Conservation (phyloP, 2,329 filamentous ascomycete genomes). For the Fusarium sacchari region DNA sequence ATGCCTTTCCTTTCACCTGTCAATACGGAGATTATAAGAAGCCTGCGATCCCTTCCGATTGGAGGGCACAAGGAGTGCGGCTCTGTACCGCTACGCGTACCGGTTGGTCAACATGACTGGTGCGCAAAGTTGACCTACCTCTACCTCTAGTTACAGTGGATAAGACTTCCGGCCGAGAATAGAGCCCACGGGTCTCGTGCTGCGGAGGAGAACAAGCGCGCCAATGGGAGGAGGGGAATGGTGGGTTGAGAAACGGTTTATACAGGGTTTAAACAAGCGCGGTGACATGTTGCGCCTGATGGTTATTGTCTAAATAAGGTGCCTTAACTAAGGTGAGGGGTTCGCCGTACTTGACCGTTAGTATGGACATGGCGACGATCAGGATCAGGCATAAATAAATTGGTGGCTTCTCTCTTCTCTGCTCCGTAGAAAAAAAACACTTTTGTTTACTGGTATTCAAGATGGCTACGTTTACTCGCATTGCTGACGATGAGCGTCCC, state of each 20-base stretch:
- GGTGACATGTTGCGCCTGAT: neutral
- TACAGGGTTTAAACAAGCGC: neutral
- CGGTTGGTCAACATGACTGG: conserved; percentile 3
- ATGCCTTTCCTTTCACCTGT: neutral
- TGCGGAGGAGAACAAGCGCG: neutral
- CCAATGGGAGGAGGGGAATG: neutral
- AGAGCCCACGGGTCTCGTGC: neutral
- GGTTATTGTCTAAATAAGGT: neutral
- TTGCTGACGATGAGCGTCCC: conserved; percentile 68
- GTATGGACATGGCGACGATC: neutral
- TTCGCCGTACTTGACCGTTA: conserved; percentile 4
- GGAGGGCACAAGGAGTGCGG: conserved; percentile 12
- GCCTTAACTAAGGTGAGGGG: conserved; percentile 1
- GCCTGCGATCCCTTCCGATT: neutral
- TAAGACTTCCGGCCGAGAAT: neutral
- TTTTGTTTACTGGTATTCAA: too few relatives aligned
- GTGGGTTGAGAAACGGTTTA: neutral
- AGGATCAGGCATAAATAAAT: conserved; percentile 4
- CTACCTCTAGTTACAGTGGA: too few relatives aligned
- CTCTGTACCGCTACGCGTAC: neutral
- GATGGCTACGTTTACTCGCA: conserved; percentile 80
- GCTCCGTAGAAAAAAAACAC: neutral
- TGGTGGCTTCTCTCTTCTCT: neutral
- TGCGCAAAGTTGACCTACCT: conserved; percentile 10
- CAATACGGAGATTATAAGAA: neutral